Evolutionary conservation across 352 stramenopile species (phyloP).

Genomic region (Aphanomyces stellatus): DNA sequence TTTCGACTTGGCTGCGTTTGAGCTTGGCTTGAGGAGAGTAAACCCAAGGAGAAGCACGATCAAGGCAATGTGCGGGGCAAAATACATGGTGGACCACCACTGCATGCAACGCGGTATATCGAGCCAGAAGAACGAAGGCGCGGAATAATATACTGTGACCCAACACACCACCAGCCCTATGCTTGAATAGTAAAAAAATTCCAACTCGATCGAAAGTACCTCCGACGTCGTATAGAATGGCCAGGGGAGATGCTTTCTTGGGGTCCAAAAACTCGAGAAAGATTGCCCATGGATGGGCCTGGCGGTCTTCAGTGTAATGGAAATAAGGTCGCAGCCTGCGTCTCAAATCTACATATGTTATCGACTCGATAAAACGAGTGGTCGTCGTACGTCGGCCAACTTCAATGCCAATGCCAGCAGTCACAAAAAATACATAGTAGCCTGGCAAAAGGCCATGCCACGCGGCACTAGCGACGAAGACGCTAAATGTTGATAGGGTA

Average conservation of each 20-base stretch:
- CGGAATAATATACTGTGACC: conserved; percentile 77
- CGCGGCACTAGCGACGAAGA: conserved; percentile 75
- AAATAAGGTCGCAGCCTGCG: too few relatives aligned
- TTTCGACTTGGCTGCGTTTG: too few relatives aligned
- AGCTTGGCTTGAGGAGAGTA: too few relatives aligned
- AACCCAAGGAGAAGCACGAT: conserved; percentile 55
- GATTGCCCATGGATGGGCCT: conserved; percentile 60
- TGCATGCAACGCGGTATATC: conserved; percentile 60
- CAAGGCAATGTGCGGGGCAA: conserved; percentile 56
- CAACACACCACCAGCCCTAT: conserved; percentile 23
- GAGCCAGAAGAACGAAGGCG: conserved; percentile 75
- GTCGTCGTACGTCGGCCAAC: conserved; percentile 62
- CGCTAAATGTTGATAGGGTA: conserved; percentile 62
- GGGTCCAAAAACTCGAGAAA: conserved; percentile 71
- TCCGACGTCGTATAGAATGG: conserved; percentile 63
- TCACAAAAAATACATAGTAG: conserved; percentile 84
- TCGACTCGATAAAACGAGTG: conserved; percentile 4
- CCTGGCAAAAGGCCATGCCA: conserved; percentile 82
- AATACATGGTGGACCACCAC: conserved; percentile 80
- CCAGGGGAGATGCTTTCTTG: conserved; percentile 58
- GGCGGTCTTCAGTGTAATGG: conserved; percentile 79
- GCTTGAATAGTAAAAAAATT: not conserved
- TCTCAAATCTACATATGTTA: not conserved
- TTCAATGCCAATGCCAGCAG: conserved; percentile 80
- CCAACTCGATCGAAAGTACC: conserved; percentile 28